These are phyloP conservation scores for Paraurostyla sp. DNA, from an alignment of 73 alveolate species.

Conservation along the genomic window DNA sequence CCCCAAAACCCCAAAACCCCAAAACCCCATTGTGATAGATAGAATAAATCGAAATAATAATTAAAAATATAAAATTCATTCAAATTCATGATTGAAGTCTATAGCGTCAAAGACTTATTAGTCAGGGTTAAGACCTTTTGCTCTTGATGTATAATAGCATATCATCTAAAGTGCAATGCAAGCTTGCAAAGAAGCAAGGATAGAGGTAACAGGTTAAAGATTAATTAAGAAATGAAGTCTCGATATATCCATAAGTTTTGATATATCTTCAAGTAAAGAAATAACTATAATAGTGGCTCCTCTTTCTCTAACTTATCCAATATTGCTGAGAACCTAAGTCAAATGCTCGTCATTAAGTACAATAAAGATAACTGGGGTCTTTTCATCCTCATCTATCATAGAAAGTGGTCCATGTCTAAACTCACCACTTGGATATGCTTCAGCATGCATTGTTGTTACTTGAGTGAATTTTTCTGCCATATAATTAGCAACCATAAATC, in stretches of 20 bases:
- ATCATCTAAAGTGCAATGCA: constrained; percentile 38
- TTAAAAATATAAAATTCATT: constrained; percentile 24
- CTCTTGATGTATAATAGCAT: constrained; percentile 25
- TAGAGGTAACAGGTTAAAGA: not conserved
- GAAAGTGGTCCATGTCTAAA: constrained; percentile 89
- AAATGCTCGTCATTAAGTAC: constrained; percentile 71
- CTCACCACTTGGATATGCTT: constrained; percentile 97
- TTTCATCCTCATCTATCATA: constrained; percentile 61
- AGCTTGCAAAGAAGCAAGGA: not conserved
- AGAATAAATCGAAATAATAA: too few relatives aligned
- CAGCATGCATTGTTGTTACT: constrained; percentile 93
- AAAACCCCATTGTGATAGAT: too few relatives aligned
- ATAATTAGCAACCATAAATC: constrained; percentile 87
- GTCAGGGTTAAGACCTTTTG: constrained; percentile 44
- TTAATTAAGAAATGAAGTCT: not conserved
- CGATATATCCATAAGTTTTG: not conserved
- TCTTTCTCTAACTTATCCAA: constrained; percentile 40
- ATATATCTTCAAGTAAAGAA: not conserved
- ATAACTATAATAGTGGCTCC: constrained; percentile 39
- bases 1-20: too few relatives aligned
- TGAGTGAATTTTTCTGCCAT: constrained; percentile 92
- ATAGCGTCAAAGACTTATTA: constrained; percentile 42
- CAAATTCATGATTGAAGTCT: constrained; percentile 18
- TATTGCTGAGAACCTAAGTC: constrained; percentile 16
- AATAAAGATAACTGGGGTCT: constrained; percentile 76